Percentiles rank a stretch among this genome's conserved stretches.
Conservation (phyloP, 441 rosid species). For the Gossypium trilobum region DNA sequence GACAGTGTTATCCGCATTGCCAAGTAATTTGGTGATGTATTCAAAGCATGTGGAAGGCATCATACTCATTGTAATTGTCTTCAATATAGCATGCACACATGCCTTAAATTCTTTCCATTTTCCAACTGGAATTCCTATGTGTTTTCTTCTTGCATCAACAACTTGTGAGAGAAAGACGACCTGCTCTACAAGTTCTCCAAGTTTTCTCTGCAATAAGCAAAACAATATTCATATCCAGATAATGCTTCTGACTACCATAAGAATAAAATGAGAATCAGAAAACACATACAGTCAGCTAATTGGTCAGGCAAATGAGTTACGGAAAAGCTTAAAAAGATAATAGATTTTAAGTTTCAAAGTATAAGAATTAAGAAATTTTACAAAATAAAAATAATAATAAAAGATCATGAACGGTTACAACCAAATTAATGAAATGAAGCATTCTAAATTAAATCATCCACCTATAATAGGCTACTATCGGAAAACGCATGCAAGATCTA, state of each 20-base stretch:
- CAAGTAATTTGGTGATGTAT: conserved; percentile 59
- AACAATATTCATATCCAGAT: not conserved
- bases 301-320: not conserved
- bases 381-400: not conserved
- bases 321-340: not conserved
- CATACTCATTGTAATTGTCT: conserved; percentile 47
- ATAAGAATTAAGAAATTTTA: too few relatives aligned
- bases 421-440: not conserved
- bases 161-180: conserved; percentile 47
- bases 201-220: conserved; percentile 45
- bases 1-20: conserved; percentile 46
- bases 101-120: conserved; percentile 52
- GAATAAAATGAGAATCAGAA: not conserved
- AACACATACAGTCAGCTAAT: not conserved
- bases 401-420: not conserved
- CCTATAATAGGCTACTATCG: not conserved
- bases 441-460: not conserved
- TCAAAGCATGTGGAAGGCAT: conserved; percentile 65
- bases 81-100: conserved; percentile 47
- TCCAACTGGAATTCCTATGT: conserved; percentile 29
- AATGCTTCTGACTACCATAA: not conserved
- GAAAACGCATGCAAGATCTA: not conserved
- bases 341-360: not conserved
- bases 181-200: conserved; percentile 69
- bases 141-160: conserved; percentile 43